Evolutionary conservation across 1,284 basidiomycete genomes (phyloP).

Genomic region (Ustilago hordei): DNA sequence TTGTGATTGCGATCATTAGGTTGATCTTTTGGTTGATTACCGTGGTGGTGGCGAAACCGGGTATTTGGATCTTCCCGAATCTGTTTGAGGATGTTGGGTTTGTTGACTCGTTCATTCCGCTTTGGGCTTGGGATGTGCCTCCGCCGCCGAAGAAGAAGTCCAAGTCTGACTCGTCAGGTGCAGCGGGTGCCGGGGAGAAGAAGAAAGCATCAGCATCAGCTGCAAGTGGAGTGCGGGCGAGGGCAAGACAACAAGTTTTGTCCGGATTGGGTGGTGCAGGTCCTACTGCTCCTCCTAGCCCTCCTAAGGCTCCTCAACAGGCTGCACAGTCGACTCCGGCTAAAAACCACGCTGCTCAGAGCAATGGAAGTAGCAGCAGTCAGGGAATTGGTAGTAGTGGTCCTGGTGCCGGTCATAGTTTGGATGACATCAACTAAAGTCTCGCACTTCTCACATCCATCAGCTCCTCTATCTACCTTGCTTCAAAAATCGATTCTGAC

Average conservation of each 20-base stretch:
- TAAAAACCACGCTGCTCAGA: conserved; percentile 1
- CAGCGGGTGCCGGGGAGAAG: conserved; percentile 10
- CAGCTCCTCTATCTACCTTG: neutral
- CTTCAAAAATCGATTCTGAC: no score
- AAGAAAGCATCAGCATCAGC: conserved; percentile 8
- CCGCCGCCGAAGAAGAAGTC: conserved; percentile 72
- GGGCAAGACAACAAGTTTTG: conserved; percentile 38
- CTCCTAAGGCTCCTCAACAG: conserved; percentile 33
- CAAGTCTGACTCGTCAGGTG: conserved; percentile 20
- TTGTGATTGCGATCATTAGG: conserved; percentile 89
- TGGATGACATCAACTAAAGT: conserved; percentile 48
- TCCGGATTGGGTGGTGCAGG: conserved; percentile 21
- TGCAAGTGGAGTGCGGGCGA: neutral
- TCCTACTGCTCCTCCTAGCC: conserved; percentile 18
- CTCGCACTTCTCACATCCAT: neutral
- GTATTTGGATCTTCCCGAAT: conserved; percentile 99
- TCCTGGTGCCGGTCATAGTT: conserved; percentile 41
- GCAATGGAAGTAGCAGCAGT: conserved; percentile 6
- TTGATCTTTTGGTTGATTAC: conserved; percentile 95
- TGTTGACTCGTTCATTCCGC: conserved; percentile 96
- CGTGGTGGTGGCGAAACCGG: conserved; percentile 84
- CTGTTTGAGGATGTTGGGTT: conserved; percentile 98
- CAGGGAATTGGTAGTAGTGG: conserved; percentile 28
- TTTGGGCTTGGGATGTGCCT: conserved; percentile 97
- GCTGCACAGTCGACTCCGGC: conserved; percentile 32